Evolutionary conservation across 331 rosid species (phyloP), one percentile per base, ranked within the genome.

Genomic region (Erythrophleum ivorense): DNA sequence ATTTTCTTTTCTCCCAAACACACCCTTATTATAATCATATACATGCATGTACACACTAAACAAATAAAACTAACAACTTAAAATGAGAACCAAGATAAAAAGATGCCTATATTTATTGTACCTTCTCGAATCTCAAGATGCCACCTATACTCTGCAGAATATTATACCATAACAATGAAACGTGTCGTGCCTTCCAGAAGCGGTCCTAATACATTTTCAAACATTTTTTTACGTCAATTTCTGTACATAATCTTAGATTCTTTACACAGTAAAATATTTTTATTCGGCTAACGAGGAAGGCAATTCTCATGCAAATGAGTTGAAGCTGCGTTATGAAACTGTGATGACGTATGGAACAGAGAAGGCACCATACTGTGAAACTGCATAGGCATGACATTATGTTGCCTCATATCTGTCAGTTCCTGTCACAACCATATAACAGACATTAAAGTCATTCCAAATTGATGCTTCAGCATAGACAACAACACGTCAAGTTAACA

Each of bases 351-450:
- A 46, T 87, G 92, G 83, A 90, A 88, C 81, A 91, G 81, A 36
- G 93, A 68, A 0, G 97, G 94, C 46, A 87, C 85, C 90, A 84
- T 78, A 55, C 74, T 90, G 76, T 88, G 94, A 76, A 92, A 86
- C 83, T 91, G 97, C 75, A 91, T 75, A 34, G 90, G 85, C 83
- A 85, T 53, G 81, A 85, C 87, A 70, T 79, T 83, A 16, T 86
- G 93, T n/a, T 87, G 57, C 45, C 91, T 85, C 70, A 82, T 67
- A 78, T 84, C 87, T 48, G 82, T 69, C 0, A 78, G 74, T 66
- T 87, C 94, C 97, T 90, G 90, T 84, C 75, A 85, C 88, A 76
- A 50, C 80, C 60, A 87, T 49, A 71, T 29, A 24, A 34, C 29
- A 31, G 68, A 78, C 40, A 66, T 64, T 40, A 66, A 57, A 49